Evolutionary conservation across 129 eudicot genomes (phyloP).

Genomic region (Saussurea involucrata): DNA sequence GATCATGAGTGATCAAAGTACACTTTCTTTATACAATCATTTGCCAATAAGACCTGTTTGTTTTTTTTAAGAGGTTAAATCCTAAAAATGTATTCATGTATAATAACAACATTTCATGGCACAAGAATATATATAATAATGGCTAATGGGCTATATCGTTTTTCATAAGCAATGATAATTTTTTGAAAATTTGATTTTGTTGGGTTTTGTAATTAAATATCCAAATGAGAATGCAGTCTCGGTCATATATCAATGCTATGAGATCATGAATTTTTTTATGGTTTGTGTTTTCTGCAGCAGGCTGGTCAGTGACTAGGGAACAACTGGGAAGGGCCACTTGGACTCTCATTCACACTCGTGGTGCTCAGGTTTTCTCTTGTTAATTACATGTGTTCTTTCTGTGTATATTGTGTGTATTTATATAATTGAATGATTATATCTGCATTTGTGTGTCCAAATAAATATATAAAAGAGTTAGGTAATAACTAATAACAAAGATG

Average conservation of each 20-base stretch:
- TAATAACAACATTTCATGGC: too few species aligned
- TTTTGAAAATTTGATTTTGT: too few species aligned
- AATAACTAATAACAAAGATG: not conserved
- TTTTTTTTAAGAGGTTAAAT: too few species aligned
- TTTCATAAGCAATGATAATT: too few species aligned
- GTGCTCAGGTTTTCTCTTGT: conserved; percentile 68
- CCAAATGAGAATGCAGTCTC: too few species aligned
- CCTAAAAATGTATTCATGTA: too few species aligned
- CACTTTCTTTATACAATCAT: not conserved
- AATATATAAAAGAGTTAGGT: not conserved
- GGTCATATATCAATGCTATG: not conserved
- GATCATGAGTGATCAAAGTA: not conserved
- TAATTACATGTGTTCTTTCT: not conserved
- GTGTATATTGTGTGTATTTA: not conserved
- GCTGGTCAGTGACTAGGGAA: conserved; percentile 66
- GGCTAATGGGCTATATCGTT: too few species aligned
- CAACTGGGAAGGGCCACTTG: conserved; percentile 97
- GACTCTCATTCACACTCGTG: conserved; percentile 98
- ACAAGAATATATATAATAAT: too few species aligned
- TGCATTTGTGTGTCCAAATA: not conserved
- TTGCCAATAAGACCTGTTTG: not conserved
- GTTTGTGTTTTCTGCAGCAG: conserved; percentile 38
- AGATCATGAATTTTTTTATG: conserved; percentile 4
- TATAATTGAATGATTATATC: not conserved
- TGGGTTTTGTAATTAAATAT: too few species aligned